Base-by-base conservation (phyloP, 495 filamentous ascomycete species). In the Lophiostoma macrostomum region DNA sequence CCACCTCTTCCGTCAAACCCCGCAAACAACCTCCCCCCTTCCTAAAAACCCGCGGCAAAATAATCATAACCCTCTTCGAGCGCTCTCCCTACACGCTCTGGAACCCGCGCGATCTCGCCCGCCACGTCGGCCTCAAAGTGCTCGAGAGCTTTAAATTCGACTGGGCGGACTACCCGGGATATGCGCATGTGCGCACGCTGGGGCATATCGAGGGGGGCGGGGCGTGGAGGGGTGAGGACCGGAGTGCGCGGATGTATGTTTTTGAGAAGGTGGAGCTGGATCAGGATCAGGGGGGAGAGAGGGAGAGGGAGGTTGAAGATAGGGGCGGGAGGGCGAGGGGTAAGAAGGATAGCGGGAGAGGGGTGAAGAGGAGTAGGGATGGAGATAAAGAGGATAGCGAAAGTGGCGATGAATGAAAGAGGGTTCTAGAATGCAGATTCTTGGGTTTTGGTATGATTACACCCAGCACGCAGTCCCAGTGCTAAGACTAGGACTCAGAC, bases 51-150 rank as follows among this genome's bases (percentile, higher is more conserved):
- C 65, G 63, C 5, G 88, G 89, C 3, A 80, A 80, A 30, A 85
- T 96, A 34, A 64, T 95, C 16, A 82, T 97, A 1, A 94, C 90
- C 1, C 68, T 96, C 4, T 97, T 98, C 65, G 91, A 96, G 69
- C 86, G 85, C 31, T 82, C 91, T 64, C 93, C 91, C 1, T 98
- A 98, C 67, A 90, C 87, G 7, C 75, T 96, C 10, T 98, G 93
- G 93, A 95, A 97, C 68, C 80, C 96, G 27, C 80, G 82, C 16
- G 90, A 95, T 67, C 72, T 98, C 16, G 93, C 82, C 4, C 74
- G 89, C 3, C 87, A 94, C 69, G 75, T 76, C 6, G 90, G 88
- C 18, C 72, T 96, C 40, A 75, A 76, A 40, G 87, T 95, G 43
- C 75, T 82, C 46, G 74, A 81, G 47, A 94, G 88, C 67, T 95